These are phyloP conservation scores for Saturnispora mendoncae DNA, from an alignment of 805 yeast species.

Conservation along the genomic window DNA sequence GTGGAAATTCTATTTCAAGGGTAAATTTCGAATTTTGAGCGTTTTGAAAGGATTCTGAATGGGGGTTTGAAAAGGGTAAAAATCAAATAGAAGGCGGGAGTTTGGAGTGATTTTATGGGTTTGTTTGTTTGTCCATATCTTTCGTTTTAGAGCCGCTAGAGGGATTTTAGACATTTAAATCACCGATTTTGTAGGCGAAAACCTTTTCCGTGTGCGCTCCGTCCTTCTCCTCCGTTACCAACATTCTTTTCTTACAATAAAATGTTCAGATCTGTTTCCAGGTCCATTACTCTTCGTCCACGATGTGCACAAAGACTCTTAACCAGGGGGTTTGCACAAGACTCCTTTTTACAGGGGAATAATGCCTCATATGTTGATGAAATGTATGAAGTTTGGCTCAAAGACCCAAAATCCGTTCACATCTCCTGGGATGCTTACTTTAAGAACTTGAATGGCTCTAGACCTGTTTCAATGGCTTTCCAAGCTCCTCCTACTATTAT, in stretches of 20 bases:
- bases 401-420: conserved; percentile 87
- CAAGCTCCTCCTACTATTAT: conserved; percentile 86
- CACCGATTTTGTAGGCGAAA: conserved; percentile 1
- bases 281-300: conserved; percentile 6
- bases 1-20: no score
- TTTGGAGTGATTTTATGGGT: background rate
- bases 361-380: conserved; percentile 93
- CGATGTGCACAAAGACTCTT: conserved; percentile 3
- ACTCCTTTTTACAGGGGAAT: conserved; percentile 72
- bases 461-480: conserved; percentile 70
- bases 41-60: background rate
- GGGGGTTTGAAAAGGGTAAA: background rate
- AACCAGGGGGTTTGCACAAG: conserved; percentile 37
- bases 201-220: conserved; percentile 16
- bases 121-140: background rate
- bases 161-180: background rate
- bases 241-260: conserved; percentile 1
- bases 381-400: conserved; percentile 92
- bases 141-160: background rate
- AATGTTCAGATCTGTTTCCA: conserved; percentile 26
- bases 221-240: conserved; percentile 1
- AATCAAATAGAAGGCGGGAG: background rate
- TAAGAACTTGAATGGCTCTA: conserved; percentile 67
- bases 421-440: conserved; percentile 96
- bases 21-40: background rate